These are phyloP conservation scores for Laguncularia racemosa DNA, from an alignment of 345 rosid genomes.

Conservation along the genomic window DNA sequence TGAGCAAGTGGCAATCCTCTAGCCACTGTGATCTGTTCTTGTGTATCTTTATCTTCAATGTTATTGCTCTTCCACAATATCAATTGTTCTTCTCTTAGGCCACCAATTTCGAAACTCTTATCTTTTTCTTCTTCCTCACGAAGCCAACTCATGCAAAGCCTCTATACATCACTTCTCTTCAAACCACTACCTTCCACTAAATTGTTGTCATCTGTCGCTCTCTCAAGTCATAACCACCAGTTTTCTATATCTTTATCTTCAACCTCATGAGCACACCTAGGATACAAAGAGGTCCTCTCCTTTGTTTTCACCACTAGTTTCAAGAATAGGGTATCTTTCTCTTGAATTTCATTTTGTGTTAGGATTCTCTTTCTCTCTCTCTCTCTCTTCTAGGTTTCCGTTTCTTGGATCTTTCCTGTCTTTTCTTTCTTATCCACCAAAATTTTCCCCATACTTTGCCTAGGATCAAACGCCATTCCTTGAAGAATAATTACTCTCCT, in stretches of 20 bases:
- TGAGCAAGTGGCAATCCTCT: too few relatives aligned
- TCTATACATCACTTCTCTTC: too few relatives aligned
- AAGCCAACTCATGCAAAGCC: too few relatives aligned
- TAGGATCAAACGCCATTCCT: too few relatives aligned
- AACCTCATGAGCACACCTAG: background rate
- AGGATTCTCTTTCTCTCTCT: background rate
- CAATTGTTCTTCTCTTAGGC: background rate
- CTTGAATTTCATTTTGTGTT: background rate
- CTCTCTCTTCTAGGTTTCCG: slow-evolving; percentile 1
- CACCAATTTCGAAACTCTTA: background rate
- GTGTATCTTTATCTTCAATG: slow-evolving; percentile 6
- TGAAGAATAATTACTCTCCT: too few relatives aligned
- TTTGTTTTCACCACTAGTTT: background rate
- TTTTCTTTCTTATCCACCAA: background rate
- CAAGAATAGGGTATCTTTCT: background rate
- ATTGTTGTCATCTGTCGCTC: too few relatives aligned
- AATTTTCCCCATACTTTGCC: too few relatives aligned
- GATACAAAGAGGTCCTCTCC: background rate
- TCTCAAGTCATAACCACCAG: too few relatives aligned
- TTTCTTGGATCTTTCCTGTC: slow-evolving; percentile 2
- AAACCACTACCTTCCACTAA: too few relatives aligned
- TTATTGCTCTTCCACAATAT: background rate
- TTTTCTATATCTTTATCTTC: slow-evolving; percentile 6
- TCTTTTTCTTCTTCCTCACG: too few relatives aligned
- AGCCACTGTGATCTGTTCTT: background rate